Evolutionary conservation across 495 filamentous ascomycete species (phyloP), one percentile per base, ranked within the genome.

Genomic region (Trichoderma virens): DNA sequence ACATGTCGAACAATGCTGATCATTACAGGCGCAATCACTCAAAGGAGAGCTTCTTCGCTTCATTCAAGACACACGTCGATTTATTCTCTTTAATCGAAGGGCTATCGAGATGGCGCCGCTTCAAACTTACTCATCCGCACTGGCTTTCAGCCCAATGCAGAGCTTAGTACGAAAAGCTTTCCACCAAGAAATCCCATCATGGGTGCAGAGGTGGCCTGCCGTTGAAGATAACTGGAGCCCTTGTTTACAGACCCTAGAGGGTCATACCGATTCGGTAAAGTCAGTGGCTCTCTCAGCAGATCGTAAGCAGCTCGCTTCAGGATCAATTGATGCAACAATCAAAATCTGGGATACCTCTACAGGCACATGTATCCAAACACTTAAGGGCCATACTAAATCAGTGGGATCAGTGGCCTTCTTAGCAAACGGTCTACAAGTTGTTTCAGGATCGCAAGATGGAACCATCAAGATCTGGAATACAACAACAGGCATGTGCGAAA

Each of bases 281-380:
- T 68, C 59, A 14, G 59, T 70, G 18, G 66, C 64, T 14, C 68
- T 62, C n/a, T 65, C 64, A 39, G 18, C 39, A 2, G 45, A 66
- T 32, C 18, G 20, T 8, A 28, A 16, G 28, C 61, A 47, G n/a
- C 41, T 66, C 16, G 61, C 61, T 5, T 1, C 43, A 47, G 43
- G 18, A 25, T 47, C 18, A 5, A 23, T 0, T 0, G n/a, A 47
- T 3, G 4, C 2, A 9, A 47, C n/a, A 25, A 47, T 47, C 1
- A 25, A 35, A 43, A 30, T 70, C 59, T 68, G 76, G 76, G 18
- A 67, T 76, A 13, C 63, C 70, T 30, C 65, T 67, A 70, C 74
- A 71, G 77, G 70, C 68, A 30, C 23, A 30, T 27, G 65, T 47
- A 64, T 65, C 54, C 67, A 70, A 43, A 70, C 63, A 18, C 66